Evolutionary conservation across 2,329 filamentous ascomycete species (phyloP).

Genomic region (Zymoseptoria tritici): DNA sequence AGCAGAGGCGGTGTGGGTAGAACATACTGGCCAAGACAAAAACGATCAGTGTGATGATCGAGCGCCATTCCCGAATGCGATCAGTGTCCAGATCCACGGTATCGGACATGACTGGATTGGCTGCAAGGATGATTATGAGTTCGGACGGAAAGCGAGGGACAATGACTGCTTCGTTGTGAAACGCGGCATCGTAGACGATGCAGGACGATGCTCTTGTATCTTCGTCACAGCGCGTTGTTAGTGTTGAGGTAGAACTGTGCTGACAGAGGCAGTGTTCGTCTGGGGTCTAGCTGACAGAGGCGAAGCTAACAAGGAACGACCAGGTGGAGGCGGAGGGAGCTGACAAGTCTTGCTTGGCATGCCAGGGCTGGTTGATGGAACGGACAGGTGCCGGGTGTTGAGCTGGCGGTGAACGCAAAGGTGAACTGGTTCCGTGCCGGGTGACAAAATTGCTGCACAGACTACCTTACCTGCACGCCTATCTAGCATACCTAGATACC

Average conservation of each 20-base stretch:
- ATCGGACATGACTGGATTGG: background rate
- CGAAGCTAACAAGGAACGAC: background rate
- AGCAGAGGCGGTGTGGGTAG: background rate
- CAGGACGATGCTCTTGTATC: background rate
- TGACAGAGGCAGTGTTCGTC: background rate
- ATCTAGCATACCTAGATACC: too few relatives aligned
- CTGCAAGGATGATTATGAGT: background rate
- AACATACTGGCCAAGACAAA: constrained; percentile 64
- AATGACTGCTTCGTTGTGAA: background rate
- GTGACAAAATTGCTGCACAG: too few relatives aligned
- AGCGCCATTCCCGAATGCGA: constrained; percentile 58
- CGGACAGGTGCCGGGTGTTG: background rate
- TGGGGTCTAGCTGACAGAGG: background rate
- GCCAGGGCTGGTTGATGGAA: background rate
- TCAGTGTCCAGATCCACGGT: constrained; percentile 22
- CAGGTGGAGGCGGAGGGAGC: background rate
- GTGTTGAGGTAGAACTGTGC: background rate
- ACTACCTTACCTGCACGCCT: too few relatives aligned
- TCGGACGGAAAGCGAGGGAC: background rate
- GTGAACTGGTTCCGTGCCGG: background rate
- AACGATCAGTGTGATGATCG: constrained; percentile 61
- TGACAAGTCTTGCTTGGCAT: background rate
- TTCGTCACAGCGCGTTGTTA: background rate
- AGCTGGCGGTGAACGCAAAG: background rate
- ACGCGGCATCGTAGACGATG: background rate